phyloP scores from a whole-genome alignment of 75 land plant genomes.

The Gnetum montanum region DNA sequence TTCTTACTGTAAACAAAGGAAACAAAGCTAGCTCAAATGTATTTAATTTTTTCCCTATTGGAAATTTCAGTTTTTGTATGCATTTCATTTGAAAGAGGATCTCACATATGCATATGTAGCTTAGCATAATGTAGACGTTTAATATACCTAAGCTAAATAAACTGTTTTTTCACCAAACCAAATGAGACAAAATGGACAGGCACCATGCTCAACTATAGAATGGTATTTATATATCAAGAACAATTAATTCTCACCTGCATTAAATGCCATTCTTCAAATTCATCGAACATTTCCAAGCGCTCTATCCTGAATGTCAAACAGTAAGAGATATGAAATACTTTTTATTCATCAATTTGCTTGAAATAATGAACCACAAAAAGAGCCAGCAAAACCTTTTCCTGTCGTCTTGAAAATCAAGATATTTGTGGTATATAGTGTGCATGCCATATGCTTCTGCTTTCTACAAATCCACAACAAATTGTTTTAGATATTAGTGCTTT shows the following conservation, averaged over 20 bases:
- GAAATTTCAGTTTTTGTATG: no score
- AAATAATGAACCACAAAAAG: not conserved
- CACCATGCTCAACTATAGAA: not conserved
- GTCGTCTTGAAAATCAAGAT: slow-evolving; percentile 65
- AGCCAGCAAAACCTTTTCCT: slow-evolving; percentile 49
- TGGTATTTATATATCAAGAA: not conserved
- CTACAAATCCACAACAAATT: slow-evolving; percentile 22
- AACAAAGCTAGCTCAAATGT: no score
- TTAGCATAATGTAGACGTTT: no score
- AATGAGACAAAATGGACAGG: not conserved
- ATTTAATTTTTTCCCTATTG: no score
- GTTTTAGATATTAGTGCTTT: no score
- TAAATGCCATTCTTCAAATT: slow-evolving; percentile 97
- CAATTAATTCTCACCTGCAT: slow-evolving; percentile 76
- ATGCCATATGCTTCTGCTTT: slow-evolving; percentile 81
- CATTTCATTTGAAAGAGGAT: no score
- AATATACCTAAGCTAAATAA: not conserved
- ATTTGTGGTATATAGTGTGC: slow-evolving; percentile 66
- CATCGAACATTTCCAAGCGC: slow-evolving; percentile 89
- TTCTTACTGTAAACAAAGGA: no score
- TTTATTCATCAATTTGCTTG: not conserved
- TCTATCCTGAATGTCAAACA: slow-evolving; percentile 56
- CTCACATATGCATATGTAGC: no score
- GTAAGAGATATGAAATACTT: not conserved
- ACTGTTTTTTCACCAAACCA: not conserved